phyloP scores from a whole-genome alignment of 805 yeast genomes.

The Wickerhamiella occidentalis region DNA sequence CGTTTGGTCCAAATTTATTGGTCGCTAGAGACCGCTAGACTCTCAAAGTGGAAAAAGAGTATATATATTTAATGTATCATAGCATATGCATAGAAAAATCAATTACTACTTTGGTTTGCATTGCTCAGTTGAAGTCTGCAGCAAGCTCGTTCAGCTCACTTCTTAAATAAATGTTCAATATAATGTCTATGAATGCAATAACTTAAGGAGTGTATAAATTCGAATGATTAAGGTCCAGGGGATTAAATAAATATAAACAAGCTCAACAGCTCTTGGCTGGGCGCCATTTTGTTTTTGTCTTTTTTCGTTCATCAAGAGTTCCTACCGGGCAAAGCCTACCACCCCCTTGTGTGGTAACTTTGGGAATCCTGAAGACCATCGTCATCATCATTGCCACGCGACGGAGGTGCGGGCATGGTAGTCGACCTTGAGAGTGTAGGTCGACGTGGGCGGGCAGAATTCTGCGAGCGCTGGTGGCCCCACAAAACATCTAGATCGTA shows the following conservation, averaged over 20 bases:
- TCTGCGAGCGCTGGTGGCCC: not conserved
- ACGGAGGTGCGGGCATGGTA: conserved; percentile 10
- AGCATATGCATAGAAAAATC: not conserved
- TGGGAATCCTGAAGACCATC: conserved; percentile 21
- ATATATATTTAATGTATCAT: conserved; percentile 2
- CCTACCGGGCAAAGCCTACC: conserved; percentile 17
- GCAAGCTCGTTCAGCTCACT: no score
- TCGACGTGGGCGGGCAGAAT: conserved; percentile 7
- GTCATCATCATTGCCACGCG: conserved; percentile 8
- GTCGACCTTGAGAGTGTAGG: conserved; percentile 18
- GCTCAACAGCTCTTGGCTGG: not conserved
- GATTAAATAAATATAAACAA: not conserved
- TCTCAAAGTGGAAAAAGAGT: not conserved
- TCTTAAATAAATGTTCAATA: no score
- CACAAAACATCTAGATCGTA: conserved; percentile 15
- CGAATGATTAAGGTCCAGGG: not conserved
- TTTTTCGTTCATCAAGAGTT: not conserved
- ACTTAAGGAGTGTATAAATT: not conserved
- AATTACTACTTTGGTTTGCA: not conserved
- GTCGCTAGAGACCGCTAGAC: not conserved
- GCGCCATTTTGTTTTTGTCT: not conserved
- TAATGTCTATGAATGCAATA: not conserved
- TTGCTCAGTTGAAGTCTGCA: no score
- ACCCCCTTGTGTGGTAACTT: conserved; percentile 23
- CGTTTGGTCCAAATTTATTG: conserved; percentile 5